phyloP scores from a whole-genome alignment of 2,329 filamentous ascomycete genomes.

The Calonectria pteridis region DNA sequence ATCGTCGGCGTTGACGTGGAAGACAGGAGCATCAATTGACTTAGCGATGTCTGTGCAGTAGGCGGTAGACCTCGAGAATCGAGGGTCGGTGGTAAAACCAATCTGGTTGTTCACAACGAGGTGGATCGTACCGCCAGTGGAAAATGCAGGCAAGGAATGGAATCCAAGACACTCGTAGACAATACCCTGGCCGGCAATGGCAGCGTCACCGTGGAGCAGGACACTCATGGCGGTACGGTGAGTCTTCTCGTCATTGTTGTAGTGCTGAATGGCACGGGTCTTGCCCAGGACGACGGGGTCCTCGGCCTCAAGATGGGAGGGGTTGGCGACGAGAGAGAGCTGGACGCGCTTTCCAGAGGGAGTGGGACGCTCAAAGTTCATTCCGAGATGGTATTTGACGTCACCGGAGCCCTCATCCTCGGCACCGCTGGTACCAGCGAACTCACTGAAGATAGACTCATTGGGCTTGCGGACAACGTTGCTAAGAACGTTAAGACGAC shows the following conservation, averaged over 20 bases:
- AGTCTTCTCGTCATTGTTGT: conserved; percentile 95
- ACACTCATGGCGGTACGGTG: conserved; percentile 95
- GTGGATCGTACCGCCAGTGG: conserved; percentile 96
- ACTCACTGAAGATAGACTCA: conserved; percentile 99
- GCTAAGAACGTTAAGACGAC: conserved; percentile 95
- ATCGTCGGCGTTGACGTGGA: conserved; percentile 99
- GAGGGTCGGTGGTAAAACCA: conserved; percentile 98
- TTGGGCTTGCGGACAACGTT: conserved; percentile 99
- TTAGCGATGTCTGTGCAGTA: conserved; percentile 99
- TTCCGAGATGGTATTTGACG: conserved; percentile 99
- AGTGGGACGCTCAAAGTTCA: conserved; percentile 99
- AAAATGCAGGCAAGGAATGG: conserved; percentile 94
- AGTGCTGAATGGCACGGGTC: conserved; percentile 97
- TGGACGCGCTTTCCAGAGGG: conserved; percentile 99
- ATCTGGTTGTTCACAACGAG: conserved; percentile 99
- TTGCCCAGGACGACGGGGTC: conserved; percentile 98
- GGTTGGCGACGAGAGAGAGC: conserved; percentile 97
- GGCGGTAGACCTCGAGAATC: conserved; percentile 95
- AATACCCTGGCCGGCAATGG: conserved; percentile 95
- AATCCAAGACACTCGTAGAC: conserved; percentile 99
- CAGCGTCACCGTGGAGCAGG: conserved; percentile 95
- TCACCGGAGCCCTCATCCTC: conserved; percentile 97
- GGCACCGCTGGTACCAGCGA: conserved; percentile 87
- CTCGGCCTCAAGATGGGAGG: conserved; percentile 97
- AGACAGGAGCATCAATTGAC: conserved; percentile 96